phyloP scores from a whole-genome alignment of 306 rosid species.

The Cyamopsis tetragonoloba region DNA sequence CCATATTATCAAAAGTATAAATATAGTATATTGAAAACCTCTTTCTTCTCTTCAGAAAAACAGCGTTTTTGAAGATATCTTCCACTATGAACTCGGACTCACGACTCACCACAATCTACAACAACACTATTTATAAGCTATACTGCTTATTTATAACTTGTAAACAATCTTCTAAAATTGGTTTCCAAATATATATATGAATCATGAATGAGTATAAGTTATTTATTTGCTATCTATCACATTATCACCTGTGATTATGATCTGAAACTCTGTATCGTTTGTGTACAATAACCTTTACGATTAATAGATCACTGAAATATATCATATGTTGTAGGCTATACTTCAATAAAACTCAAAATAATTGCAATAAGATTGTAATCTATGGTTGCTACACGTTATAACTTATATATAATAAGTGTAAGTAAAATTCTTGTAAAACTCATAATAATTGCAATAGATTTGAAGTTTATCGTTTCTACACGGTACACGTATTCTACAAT shows the following conservation, averaged over 20 bases:
- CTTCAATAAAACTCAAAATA: too few relatives aligned
- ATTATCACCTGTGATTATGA: background rate
- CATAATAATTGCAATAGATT: too few relatives aligned
- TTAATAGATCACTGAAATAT: too few relatives aligned
- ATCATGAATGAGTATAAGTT: background rate
- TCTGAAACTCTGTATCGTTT: background rate
- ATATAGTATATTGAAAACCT: slow-evolving; percentile 31
- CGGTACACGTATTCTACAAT: background rate
- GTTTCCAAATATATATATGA: background rate
- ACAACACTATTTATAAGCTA: background rate
- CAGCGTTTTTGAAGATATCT: slow-evolving; percentile 18
- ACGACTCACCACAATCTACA: background rate
- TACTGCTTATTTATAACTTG: background rate
- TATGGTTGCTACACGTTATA: too few relatives aligned
- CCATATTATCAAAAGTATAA: too few relatives aligned
- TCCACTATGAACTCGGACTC: background rate
- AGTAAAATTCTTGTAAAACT: too few relatives aligned
- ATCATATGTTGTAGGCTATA: too few relatives aligned
- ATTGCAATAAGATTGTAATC: too few relatives aligned
- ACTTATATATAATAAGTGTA: too few relatives aligned
- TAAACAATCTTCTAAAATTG: background rate
- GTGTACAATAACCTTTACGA: background rate
- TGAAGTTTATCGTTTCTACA: too few relatives aligned
- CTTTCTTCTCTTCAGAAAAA: background rate
- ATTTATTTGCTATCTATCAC: background rate